Evolutionary conservation across 140 eudicot species (phyloP), one percentile per base, ranked within the genome.

Genomic region (Senecio squalidus): DNA sequence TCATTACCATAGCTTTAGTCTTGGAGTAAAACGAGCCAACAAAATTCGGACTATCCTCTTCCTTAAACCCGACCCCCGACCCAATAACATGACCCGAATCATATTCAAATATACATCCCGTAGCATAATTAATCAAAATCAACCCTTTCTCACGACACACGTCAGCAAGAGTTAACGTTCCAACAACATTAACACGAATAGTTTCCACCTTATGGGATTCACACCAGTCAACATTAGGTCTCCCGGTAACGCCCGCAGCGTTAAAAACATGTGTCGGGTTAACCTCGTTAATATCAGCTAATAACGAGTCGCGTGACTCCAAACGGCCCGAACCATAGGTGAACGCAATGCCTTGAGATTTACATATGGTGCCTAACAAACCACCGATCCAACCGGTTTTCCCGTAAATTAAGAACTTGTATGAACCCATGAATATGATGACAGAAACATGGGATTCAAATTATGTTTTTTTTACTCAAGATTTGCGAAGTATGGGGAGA

Each of bases 221-320:
- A 14, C 81, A 76, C 77, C 81, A 70, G 44, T 76, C 81, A 41
- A 76, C 77, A 26, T 70, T 76, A 9, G 81, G 73, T 48, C 70
- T 63, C 15, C 81, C 81, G 0, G 81, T 70, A 8, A 70, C 55
- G 10, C 70, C 77, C 7, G 81, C 81, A 16, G 74, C 43, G 43
- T 36, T 36, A 36, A 36, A 36, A 13, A 36, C 43, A n/a, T 36
- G 43, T 36, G 43, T 36, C 9, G 43, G 43, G n/a, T n/a, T n/a
- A n/a, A n/a, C n/a, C n/a, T n/a, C n/a, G n/a, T n/a, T n/a, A n/a
- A n/a, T n/a, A n/a, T n/a, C n/a, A n/a, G n/a, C n/a, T n/a, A n/a
- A n/a, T n/a, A n/a, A n/a, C n/a, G n/a, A n/a, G n/a, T n/a, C n/a
- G n/a, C n/a, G n/a, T n/a, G n/a, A n/a, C n/a, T n/a, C n/a, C n/a